Conservation (phyloP, 2,329 filamentous ascomycete genomes). For the Fusarium domesticum region DNA sequence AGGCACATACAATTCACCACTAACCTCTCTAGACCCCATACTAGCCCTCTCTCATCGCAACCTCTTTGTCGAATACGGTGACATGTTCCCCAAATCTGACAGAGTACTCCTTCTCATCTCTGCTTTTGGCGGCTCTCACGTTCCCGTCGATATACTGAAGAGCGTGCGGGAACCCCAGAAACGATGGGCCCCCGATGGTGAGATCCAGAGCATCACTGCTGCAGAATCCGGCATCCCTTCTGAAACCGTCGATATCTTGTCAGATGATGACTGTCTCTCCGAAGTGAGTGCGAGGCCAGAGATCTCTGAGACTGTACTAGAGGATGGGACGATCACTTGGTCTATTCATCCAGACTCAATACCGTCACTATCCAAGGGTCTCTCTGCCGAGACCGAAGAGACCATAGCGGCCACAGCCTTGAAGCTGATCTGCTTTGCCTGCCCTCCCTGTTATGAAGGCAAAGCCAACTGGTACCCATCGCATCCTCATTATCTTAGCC, state of each 20-base stretch:
- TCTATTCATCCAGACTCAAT: slow-evolving; percentile 18
- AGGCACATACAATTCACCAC: not conserved
- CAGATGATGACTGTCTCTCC: slow-evolving; percentile 9
- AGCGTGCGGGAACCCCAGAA: slow-evolving; percentile 18
- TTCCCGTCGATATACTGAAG: slow-evolving; percentile 26
- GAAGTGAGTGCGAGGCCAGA: slow-evolving; percentile 9
- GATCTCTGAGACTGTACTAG: slow-evolving; percentile 12
- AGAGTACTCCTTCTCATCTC: slow-evolving; percentile 27
- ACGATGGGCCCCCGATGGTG: slow-evolving; percentile 28
- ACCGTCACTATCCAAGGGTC: not conserved
- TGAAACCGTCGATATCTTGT: slow-evolving; percentile 19
- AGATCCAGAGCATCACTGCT: slow-evolving; percentile 25
- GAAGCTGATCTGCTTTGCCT: slow-evolving; percentile 28
- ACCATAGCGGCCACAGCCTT: slow-evolving; percentile 21
- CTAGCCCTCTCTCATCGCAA: slow-evolving; percentile 22
- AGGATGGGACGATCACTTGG: slow-evolving; percentile 18
- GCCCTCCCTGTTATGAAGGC: slow-evolving; percentile 34
- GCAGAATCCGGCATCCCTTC: slow-evolving; percentile 23
- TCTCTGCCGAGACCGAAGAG: slow-evolving; percentile 18
- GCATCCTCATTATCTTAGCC: not conserved
- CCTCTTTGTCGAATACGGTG: slow-evolving; percentile 24
- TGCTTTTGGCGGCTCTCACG: slow-evolving; percentile 19
- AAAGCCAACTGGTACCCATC: slow-evolving; percentile 29
- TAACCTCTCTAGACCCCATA: slow-evolving; percentile 6
- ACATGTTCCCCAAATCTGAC: slow-evolving; percentile 25